Evolutionary conservation across 495 filamentous ascomycete species (phyloP).

Genomic region (Neurospora sp.): DNA sequence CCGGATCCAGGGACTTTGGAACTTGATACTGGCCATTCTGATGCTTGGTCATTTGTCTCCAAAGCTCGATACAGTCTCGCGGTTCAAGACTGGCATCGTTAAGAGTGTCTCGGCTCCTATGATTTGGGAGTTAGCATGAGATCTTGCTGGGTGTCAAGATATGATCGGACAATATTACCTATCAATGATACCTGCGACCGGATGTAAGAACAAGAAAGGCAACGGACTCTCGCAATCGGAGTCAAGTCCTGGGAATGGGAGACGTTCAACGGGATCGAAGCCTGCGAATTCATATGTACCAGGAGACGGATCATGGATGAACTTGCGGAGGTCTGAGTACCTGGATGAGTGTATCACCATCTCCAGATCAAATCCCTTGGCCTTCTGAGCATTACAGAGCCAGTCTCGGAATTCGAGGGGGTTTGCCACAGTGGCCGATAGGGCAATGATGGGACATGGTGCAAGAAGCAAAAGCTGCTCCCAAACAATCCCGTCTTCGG

Average conservation of each 20-base stretch:
- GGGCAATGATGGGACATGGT: conserved; percentile 68
- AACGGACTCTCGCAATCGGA: conserved; percentile 33
- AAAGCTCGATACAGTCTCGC: conserved; percentile 57
- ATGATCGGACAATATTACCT: not conserved
- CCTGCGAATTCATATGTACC: conserved; percentile 46
- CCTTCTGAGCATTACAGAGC: conserved; percentile 50
- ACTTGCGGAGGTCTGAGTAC: conserved; percentile 69
- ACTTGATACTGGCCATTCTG: conserved; percentile 39
- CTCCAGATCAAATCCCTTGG: conserved; percentile 39
- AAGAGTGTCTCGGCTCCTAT: conserved; percentile 40
- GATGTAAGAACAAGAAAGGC: conserved; percentile 55
- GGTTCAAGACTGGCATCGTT: conserved; percentile 58
- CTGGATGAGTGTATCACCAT: conserved; percentile 57
- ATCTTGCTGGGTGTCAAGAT: not conserved
- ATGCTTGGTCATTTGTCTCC: conserved; percentile 46
- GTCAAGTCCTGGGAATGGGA: conserved; percentile 28
- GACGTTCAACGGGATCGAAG: conserved; percentile 20
- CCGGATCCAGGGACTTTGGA: conserved; percentile 36
- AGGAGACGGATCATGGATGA: conserved; percentile 43
- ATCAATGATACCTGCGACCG: conserved; percentile 51
- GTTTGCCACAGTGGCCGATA: conserved; percentile 74
- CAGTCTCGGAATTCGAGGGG: conserved; percentile 59
- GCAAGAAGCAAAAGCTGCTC: conserved; percentile 67
- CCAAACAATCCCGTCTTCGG: conserved; percentile 71
- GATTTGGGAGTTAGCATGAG: not conserved